Evolutionary conservation across 352 stramenopile genomes (phyloP), one percentile per base, ranked within the genome.

Genomic region (Phytophthora sp.): DNA sequence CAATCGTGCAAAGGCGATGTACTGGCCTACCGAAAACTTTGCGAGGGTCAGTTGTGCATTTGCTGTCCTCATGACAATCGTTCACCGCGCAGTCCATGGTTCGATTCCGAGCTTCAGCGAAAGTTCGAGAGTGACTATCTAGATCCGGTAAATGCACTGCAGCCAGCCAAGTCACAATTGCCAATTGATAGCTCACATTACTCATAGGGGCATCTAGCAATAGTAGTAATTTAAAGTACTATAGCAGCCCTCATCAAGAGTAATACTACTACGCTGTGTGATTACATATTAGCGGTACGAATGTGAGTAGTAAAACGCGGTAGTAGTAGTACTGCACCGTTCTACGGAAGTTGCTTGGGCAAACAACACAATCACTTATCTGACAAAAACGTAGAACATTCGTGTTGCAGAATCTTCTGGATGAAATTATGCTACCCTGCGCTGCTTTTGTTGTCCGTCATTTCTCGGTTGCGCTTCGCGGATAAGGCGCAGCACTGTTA

Each of bases 1-100:
- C 54, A 15, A 62, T 42, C 2, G 53, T 39, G 24, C 53, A 45
- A 5, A 52, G 31, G 11, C 52, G 53, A 12, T 59, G 36, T 20
- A 18, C 31, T 8, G 18, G 52, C 21, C 39, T 47, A 38, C 31
- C 35, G 9, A 20, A 53, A 11, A 61, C 41, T 20, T 15, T 54
- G 15, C 55, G 39, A 3, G 55, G 55, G 26, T 63, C 52, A 7
- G 36, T 38, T 15, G 38, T 51, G 3, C 38, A 38, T 2, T 21
- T 26, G 3, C 30, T 11, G 26, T n/a, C 24, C 24, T 63, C 44
- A 16, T 46, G 31, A n/a, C 55, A 63, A 4, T 6, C 55, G n/a
- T 16, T 2, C n/a, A 38, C 31, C 31, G 31, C 31, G n/a, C 7
- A n/a, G n/a, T n/a, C n/a, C n/a, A n/a, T n/a, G n/a, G n/a, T n/a